These are phyloP conservation scores for Odonthalia washingtoniensis DNA, from an alignment of 31 red algal species.

Conservation along the genomic window DNA sequence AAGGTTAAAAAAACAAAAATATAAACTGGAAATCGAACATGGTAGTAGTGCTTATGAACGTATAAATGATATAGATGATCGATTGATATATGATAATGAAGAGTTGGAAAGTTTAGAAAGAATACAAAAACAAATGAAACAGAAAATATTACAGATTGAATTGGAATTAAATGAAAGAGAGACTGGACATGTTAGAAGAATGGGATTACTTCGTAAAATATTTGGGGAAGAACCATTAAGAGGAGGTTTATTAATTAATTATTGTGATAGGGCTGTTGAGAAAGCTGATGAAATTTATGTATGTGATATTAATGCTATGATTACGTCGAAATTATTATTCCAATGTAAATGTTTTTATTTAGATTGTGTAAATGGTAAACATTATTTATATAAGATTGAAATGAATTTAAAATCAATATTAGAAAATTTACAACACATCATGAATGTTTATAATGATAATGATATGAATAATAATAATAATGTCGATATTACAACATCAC, in stretches of 20 bases:
- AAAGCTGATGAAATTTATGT: conserved; percentile 18
- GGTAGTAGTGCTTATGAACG: neutral
- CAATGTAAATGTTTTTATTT: conserved; percentile 54
- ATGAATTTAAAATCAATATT: conserved; percentile 43
- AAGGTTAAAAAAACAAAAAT: conserved; percentile 15
- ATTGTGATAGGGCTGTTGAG: conserved; percentile 4
- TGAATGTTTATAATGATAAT: too few species aligned
- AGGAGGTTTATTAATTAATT: conserved; percentile 19
- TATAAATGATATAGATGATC: conserved; percentile 1
- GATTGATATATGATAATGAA: conserved; percentile 31
- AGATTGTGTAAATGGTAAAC: conserved; percentile 50
- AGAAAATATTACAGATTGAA: conserved; percentile 34
- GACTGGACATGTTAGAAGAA: conserved; percentile 49
- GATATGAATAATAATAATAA: too few species aligned
- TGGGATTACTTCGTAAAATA: conserved; percentile 48
- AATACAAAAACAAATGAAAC: conserved; percentile 30
- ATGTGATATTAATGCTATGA: neutral
- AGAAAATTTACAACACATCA: conserved; percentile 44
- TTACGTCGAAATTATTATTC: conserved; percentile 10
- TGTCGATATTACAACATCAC: too few species aligned
- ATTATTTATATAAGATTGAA: conserved; percentile 62
- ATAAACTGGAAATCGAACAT: neutral
- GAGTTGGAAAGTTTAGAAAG: conserved; percentile 37
- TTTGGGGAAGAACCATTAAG: conserved; percentile 35
- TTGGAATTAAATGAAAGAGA: conserved; percentile 46